phyloP scores from a whole-genome alignment of 177 flowering plant genomes.

The Vitis hybrid region DNA sequence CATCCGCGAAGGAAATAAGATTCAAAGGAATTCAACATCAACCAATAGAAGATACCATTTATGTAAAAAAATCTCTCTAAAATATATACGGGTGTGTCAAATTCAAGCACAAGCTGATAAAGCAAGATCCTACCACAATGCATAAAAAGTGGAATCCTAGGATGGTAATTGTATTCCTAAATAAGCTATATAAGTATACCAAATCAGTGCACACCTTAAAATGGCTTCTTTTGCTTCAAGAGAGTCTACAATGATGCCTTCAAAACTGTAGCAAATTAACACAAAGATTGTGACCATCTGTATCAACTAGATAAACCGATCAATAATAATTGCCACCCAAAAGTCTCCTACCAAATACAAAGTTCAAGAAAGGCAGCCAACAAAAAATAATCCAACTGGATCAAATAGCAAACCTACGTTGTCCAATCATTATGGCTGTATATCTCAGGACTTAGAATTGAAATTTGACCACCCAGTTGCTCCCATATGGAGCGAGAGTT shows the following conservation, averaged over 20 bases:
- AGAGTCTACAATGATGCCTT: constrained; percentile 76
- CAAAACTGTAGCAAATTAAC: constrained; percentile 57
- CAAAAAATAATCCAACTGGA: background rate
- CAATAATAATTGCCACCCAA: background rate
- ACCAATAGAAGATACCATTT: too few relatives aligned
- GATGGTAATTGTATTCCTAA: background rate
- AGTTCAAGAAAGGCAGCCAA: too few relatives aligned
- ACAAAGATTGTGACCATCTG: constrained; percentile 5
- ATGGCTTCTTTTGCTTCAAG: constrained; percentile 68
- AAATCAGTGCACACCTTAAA: constrained; percentile 52
- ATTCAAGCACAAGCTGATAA: background rate
- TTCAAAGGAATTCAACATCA: too few relatives aligned
- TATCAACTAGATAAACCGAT: constrained; percentile 2
- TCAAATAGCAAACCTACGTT: constrained; percentile 51
- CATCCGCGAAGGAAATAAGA: too few relatives aligned
- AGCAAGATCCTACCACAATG: background rate
- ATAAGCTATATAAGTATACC: background rate
- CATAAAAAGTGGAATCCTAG: too few relatives aligned
- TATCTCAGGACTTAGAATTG: constrained; percentile 49
- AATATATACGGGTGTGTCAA: too few relatives aligned
- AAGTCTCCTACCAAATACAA: too few relatives aligned
- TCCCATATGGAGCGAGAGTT: constrained; percentile 63
- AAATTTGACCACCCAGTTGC: constrained; percentile 53
- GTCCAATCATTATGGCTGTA: constrained; percentile 76
- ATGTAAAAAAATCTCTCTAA: too few relatives aligned